phyloP scores from a whole-genome alignment of 129 eudicot genomes.

The Tanacetum coccineum region DNA sequence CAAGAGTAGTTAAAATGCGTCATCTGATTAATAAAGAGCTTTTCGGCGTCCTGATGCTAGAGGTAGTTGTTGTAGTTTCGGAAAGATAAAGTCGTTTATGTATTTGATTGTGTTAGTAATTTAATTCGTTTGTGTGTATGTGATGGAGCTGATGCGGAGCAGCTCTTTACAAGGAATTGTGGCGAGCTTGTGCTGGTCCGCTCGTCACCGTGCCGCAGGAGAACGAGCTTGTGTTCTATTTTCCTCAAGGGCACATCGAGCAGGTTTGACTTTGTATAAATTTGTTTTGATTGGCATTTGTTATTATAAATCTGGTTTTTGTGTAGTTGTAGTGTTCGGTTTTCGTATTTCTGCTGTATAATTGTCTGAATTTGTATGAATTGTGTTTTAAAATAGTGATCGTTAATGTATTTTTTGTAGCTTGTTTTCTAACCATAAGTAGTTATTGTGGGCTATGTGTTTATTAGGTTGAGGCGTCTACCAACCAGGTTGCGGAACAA shows the following conservation, averaged over 20 bases:
- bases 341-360: background rate
- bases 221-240: slow-evolving; percentile 68
- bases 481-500: slow-evolving; percentile 75
- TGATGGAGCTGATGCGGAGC: slow-evolving; percentile 50
- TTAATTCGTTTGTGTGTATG: background rate
- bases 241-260: slow-evolving; percentile 96
- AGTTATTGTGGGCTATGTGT: slow-evolving; percentile 15
- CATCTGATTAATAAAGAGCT: slow-evolving; percentile 37
- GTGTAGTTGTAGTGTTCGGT: background rate
- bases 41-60: slow-evolving; percentile 47
- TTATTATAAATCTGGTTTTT: background rate
- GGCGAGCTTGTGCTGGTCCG: slow-evolving; percentile 97
- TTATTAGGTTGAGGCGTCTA: slow-evolving; percentile 84
- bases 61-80: slow-evolving; percentile 40
- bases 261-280: slow-evolving; percentile 49
- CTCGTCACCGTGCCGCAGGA: slow-evolving; percentile 82
- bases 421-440: background rate
- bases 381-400: background rate
- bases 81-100: background rate
- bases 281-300: slow-evolving; percentile 3
- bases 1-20: slow-evolving; percentile 44
- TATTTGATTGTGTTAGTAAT: slow-evolving; percentile 3
- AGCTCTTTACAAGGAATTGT: slow-evolving; percentile 75
- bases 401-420: slow-evolving; percentile 7
- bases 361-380: background rate